Evolutionary conservation across 495 filamentous ascomycete genomes (phyloP).

Genomic region (Podospora australis): DNA sequence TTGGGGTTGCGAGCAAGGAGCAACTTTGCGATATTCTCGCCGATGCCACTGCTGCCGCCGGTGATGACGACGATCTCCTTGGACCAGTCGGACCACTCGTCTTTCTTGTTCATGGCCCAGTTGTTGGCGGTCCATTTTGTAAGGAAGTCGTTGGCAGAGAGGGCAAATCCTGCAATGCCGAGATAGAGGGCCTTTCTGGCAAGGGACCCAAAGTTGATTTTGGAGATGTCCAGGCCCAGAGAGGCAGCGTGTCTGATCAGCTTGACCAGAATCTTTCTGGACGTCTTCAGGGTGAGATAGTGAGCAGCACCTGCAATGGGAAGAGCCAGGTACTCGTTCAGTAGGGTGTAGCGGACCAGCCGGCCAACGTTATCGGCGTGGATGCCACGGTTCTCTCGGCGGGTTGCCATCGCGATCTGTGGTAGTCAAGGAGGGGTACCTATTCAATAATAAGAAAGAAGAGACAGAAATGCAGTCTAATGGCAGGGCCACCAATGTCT

Average conservation of each 20-base stretch:
- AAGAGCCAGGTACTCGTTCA: constrained; percentile 19
- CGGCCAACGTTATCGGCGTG: constrained; percentile 19
- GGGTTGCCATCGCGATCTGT: constrained; percentile 15
- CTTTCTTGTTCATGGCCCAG: constrained; percentile 11
- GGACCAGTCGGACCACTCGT: constrained; percentile 20
- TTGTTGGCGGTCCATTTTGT: constrained; percentile 26
- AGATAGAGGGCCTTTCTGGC: constrained; percentile 9
- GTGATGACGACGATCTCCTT: constrained; percentile 26
- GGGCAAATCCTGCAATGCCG: constrained; percentile 10
- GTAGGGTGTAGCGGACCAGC: constrained; percentile 13
- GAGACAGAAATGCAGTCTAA: not conserved
- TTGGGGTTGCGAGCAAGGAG: constrained; percentile 16
- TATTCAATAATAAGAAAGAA: not conserved
- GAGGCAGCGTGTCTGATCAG: constrained; percentile 1
- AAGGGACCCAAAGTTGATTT: not conserved
- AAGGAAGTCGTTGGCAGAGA: constrained; percentile 19
- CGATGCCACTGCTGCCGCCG: constrained; percentile 22
- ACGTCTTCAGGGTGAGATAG: constrained; percentile 6
- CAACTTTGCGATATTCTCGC: constrained; percentile 12
- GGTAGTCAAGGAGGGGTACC: no score
- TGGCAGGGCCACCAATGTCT: no score
- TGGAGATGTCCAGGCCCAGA: not conserved
- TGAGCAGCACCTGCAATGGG: constrained; percentile 13
- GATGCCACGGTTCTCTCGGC: constrained; percentile 15
- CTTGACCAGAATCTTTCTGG: constrained; percentile 2